Percentiles rank a stretch among this genome's conserved stretches.
Conservation (phyloP, 257 asterid species). For the Solanum clarkiae region DNA sequence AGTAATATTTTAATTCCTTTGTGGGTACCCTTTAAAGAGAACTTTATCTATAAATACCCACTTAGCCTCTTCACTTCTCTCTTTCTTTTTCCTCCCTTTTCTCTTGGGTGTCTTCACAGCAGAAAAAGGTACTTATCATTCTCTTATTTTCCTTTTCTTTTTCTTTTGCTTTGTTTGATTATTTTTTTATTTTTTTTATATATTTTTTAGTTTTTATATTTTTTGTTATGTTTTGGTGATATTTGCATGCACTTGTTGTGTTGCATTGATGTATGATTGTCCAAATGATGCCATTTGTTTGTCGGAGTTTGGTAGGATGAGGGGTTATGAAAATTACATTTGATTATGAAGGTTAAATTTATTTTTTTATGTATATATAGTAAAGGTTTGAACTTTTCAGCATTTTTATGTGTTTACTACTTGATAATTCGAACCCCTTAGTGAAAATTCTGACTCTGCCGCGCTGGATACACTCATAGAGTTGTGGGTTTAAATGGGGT, state of each 20-base stretch:
- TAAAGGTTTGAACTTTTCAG: neutral
- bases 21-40: neutral
- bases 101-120: constrained; percentile 1
- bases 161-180: neutral
- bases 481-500: neutral
- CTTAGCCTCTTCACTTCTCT: neutral
- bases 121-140: constrained; percentile 16
- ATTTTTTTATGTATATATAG: neutral
- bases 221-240: neutral
- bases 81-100: constrained; percentile 19
- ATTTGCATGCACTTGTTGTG: neutral
- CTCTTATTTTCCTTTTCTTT: neutral
- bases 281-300: neutral
- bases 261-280: neutral
- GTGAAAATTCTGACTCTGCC: neutral
- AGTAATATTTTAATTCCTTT: neutral
- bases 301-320: neutral
- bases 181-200: neutral
- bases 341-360: neutral
- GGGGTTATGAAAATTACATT: neutral
- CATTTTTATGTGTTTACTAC: neutral
- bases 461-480: neutral
- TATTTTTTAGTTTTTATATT: neutral
- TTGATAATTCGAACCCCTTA: neutral
- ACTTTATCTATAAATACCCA: constrained; percentile 15